Percentiles rank a stretch among this genome's conserved stretches.
phyloP scores from a whole-genome alignment of 306 rosid species.

The Begonia fuchsioides region DNA sequence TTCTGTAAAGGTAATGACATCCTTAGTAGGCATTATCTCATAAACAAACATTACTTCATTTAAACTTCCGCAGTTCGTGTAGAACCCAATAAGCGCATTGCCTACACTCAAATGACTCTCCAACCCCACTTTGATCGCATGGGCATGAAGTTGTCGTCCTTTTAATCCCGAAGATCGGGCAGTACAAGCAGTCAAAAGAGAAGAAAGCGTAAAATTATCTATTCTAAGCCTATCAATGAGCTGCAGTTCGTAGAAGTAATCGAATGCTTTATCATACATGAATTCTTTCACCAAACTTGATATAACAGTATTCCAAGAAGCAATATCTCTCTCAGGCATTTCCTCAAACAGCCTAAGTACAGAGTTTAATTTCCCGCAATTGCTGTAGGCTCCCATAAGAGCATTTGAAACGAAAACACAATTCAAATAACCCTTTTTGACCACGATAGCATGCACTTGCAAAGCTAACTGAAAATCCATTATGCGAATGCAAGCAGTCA shows the following conservation, averaged over 20 bases:
- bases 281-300: constrained; percentile 30
- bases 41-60: constrained; percentile 35
- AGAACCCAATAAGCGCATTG: constrained; percentile 60
- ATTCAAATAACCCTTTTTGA: constrained; percentile 35
- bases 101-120: constrained; percentile 49
- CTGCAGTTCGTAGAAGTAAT: constrained; percentile 35
- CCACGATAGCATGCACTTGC: constrained; percentile 46
- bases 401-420: constrained; percentile 52
- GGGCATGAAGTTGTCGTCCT: constrained; percentile 51
- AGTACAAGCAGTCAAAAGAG: constrained; percentile 47
- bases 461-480: constrained; percentile 29
- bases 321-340: constrained; percentile 38
- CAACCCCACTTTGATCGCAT: constrained; percentile 52
- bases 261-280: constrained; percentile 28
- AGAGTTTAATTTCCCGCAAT: constrained; percentile 23
- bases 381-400: constrained; percentile 29
- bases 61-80: constrained; percentile 29
- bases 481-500: constrained; percentile 44
- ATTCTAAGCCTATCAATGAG: constrained; percentile 16
- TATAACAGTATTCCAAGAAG: constrained; percentile 61
- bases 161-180: constrained; percentile 17
- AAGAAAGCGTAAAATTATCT: constrained; percentile 49
- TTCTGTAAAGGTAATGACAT: constrained; percentile 63
- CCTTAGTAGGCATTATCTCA: constrained; percentile 41
- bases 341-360: constrained; percentile 40